Evolutionary conservation across 164 flowering plant genomes (phyloP), one percentile per base, ranked within the genome.

Genomic region (Chloranthus sessilifolius): DNA sequence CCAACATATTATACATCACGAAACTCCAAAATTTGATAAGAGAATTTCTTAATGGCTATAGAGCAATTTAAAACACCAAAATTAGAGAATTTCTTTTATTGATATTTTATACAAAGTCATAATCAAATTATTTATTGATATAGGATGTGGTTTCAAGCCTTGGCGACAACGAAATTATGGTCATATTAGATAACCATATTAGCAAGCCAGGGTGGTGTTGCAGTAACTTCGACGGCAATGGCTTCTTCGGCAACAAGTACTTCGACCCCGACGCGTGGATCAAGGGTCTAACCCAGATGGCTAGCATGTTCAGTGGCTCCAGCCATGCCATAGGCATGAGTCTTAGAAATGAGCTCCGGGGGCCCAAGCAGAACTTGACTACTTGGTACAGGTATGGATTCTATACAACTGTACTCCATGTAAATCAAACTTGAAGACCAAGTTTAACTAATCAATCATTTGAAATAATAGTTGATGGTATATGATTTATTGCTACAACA

Each of bases 201-300:
- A 74, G 71, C 44, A 19, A 2, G 52, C 75, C 79, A 0, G 16
- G 28, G 33, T 74, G 79, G 79, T 74, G 79, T 17, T 74, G 79
- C 40, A 27, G 57, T 17, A 19, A 31, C 1, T 16, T 29, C 23
- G 79, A 74, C 38, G 79, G 73, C 2, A 71, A 74, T 60, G 79
- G 79, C 2, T 74, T 71, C 53, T 74, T 67, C 17, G 75, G 73
- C 14, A 73, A 74, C 30, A 22, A 20, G 38, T 40, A 56, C 46
- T 71, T 74, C 43, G 55, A 63, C 15, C 60, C 68, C 10, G 31
- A 54, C 4, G 66, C 55, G 45, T 81, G 84, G 88, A 12, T 70
- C 11, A 35, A 52, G 0, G 84, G 82, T 1, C 43, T 81, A 20
- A 2, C 38, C 23, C 34, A 23, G 0, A 76, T 74, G 0, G 75